Evolutionary conservation across 2,329 filamentous ascomycete species (phyloP).

Genomic region (Fusarium liriodendri): DNA sequence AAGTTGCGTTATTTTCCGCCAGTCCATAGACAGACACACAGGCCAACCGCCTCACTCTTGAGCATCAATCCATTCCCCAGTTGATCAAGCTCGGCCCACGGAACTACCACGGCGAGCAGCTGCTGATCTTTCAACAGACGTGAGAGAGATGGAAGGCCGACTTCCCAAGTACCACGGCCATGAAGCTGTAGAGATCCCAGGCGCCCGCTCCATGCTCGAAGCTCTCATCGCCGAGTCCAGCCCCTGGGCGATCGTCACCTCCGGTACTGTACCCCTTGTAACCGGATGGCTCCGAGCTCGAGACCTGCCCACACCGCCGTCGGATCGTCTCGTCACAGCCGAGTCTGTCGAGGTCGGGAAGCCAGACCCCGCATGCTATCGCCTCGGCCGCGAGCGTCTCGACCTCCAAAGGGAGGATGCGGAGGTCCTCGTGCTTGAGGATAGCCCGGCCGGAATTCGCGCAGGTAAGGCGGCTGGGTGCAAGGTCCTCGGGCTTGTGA

Average conservation of each 20-base stretch:
- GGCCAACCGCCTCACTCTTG: slow-evolving; percentile 11
- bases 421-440: slow-evolving; percentile 82
- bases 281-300: slow-evolving; percentile 78
- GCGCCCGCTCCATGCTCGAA: slow-evolving; percentile 77
- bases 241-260: slow-evolving; percentile 90
- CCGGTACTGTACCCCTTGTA: slow-evolving; percentile 75
- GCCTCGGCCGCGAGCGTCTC: slow-evolving; percentile 73
- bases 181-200: slow-evolving; percentile 87
- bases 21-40: neutral
- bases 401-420: slow-evolving; percentile 60
- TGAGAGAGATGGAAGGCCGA: slow-evolving; percentile 79
- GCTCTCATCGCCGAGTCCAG: slow-evolving; percentile 70
- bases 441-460: slow-evolving; percentile 86
- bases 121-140: slow-evolving; percentile 64
- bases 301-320: slow-evolving; percentile 65
- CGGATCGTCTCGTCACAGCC: slow-evolving; percentile 76
- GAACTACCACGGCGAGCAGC: slow-evolving; percentile 7
- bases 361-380: slow-evolving; percentile 81
- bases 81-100: neutral
- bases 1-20: slow-evolving; percentile 52
- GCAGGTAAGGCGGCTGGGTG: slow-evolving; percentile 89
- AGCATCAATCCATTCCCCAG: neutral
- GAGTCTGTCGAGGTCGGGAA: slow-evolving; percentile 82
- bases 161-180: slow-evolving; percentile 82
- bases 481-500: slow-evolving; percentile 84